A percentile compares a stretch with the other conserved stretches of the same genome.
These are phyloP conservation scores for Aspergillus sp. DNA, from an alignment of 2,329 filamentous ascomycete genomes.

Conservation along the genomic window DNA sequence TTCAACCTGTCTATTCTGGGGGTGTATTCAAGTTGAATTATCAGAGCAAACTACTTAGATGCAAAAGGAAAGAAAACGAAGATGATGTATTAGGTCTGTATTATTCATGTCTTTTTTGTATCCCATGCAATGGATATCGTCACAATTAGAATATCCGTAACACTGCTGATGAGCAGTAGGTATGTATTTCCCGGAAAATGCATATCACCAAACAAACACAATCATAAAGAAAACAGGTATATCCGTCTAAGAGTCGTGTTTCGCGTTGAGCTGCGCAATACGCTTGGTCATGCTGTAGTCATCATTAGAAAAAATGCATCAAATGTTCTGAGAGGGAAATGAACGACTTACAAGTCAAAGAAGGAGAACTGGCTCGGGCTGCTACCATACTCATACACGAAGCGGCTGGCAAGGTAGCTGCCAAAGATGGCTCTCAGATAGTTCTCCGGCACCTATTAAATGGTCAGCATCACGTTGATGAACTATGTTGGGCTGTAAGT, in stretches of 20 bases:
- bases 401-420: conserved; percentile 89
- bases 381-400: conserved; percentile 94
- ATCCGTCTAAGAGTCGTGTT: conserved; percentile 15
- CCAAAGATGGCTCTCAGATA: conserved; percentile 96
- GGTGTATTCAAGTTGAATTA: too few species aligned
- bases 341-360: conserved; percentile 85
- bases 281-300: conserved; percentile 41
- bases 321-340: background rate
- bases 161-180: conserved; percentile 19
- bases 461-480: conserved; percentile 22
- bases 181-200: conserved; percentile 18
- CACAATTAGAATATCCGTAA: conserved; percentile 20
- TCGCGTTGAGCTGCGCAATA: conserved; percentile 30
- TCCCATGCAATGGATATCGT: conserved; percentile 13
- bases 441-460: conserved; percentile 71
- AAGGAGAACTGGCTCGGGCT: conserved; percentile 95
- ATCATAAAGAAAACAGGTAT: background rate
- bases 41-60: background rate
- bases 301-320: conserved; percentile 14
- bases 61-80: background rate
- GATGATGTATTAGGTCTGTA: conserved; percentile 11
- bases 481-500: background rate
- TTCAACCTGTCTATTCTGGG: too few species aligned
- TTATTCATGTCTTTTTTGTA: conserved; percentile 19
- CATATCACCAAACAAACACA: conserved; percentile 14